phyloP scores from a whole-genome alignment of 352 stramenopile species.

The Pythium rhizo-oryzae region DNA sequence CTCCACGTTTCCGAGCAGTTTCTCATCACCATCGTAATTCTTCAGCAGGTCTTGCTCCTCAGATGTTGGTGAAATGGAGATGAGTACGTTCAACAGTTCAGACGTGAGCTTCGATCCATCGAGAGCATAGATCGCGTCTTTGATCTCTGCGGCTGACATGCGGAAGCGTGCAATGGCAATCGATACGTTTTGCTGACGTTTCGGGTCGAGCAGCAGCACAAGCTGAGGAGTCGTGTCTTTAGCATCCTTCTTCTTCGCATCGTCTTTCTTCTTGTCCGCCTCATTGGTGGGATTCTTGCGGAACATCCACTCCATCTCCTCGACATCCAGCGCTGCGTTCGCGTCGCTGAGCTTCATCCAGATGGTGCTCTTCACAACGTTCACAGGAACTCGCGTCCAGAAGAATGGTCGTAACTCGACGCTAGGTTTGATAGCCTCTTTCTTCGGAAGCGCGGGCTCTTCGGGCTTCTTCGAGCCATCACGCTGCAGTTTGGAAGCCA shows the following conservation, averaged over 20 bases:
- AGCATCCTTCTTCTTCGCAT: constrained; percentile 75
- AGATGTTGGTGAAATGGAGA: constrained; percentile 86
- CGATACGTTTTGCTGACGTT: constrained; percentile 97
- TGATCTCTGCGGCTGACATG: constrained; percentile 90
- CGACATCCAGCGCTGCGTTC: constrained; percentile 66
- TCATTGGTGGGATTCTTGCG: constrained; percentile 72
- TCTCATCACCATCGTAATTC: constrained; percentile 89
- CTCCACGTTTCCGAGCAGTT: constrained; percentile 86
- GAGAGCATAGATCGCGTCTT: constrained; percentile 82
- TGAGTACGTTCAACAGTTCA: constrained; percentile 87
- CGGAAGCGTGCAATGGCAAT: constrained; percentile 96
- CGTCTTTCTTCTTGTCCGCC: constrained; percentile 68
- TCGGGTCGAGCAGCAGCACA: constrained; percentile 94
- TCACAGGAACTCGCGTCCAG: constrained; percentile 87
- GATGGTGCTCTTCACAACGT: constrained; percentile 85
- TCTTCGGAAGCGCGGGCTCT: constrained; percentile 82
- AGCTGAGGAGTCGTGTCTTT: constrained; percentile 57
- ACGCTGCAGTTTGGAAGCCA: constrained; percentile 52
- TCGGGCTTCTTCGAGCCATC: constrained; percentile 56
- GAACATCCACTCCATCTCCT: constrained; percentile 91
- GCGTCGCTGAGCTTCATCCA: constrained; percentile 86
- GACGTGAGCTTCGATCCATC: constrained; percentile 73
- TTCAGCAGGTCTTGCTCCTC: constrained; percentile 92
- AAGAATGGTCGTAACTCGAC: constrained; percentile 89
- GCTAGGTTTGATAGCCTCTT: constrained; percentile 84